Evolutionary conservation across 768 basidiomycete genomes (phyloP), one percentile per base, ranked within the genome.

Genomic region (Panaeolus cyanescens): DNA sequence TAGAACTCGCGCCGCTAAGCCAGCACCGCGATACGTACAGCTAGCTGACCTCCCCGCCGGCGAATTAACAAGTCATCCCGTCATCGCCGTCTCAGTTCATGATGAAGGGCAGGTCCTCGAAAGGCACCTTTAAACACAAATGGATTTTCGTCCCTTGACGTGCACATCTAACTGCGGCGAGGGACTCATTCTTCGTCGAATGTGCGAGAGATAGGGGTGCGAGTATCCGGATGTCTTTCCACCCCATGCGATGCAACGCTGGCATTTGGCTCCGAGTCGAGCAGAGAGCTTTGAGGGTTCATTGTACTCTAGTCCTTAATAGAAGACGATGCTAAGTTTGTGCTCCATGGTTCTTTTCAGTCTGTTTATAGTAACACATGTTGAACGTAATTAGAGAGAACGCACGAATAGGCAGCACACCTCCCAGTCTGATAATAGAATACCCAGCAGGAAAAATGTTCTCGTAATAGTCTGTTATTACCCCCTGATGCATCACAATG

Each of bases 251-350:
- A 50, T 50, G 45, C 45, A 50, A 50, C 25, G 45, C 45, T 50
- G 45, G 45, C 45, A 50, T 50, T 50, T 50, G 45, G 13, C 45
- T 50, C 45, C 45, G 45, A 50, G 45, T 50, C 45, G 45, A 50
- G 45, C 19, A 28, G n/a, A 28, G 30, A 13, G 25, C 4, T 50
- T 15, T 50, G 25, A 50, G 25, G 25, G 10, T n/a, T 25, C 45
- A 28, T 3, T 50, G 25, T 28, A 50, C 45, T 50, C 45, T 28
- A 25, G 25, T 50, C 45, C 45, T 28, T 15, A 50, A 28, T 25
- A 50, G 45, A 50, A 50, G 45, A 28, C 45, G n/a, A n/a, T n/a
- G 7, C 45, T 12, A 9, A 28, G 13, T 28, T 30, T 50, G 25
- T 25, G 25, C 30, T 50, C 2, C 45, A 28, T n/a, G n/a, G n/a